phyloP scores from a whole-genome alignment of 352 stramenopile genomes.

The Phytophthora meadii region DNA sequence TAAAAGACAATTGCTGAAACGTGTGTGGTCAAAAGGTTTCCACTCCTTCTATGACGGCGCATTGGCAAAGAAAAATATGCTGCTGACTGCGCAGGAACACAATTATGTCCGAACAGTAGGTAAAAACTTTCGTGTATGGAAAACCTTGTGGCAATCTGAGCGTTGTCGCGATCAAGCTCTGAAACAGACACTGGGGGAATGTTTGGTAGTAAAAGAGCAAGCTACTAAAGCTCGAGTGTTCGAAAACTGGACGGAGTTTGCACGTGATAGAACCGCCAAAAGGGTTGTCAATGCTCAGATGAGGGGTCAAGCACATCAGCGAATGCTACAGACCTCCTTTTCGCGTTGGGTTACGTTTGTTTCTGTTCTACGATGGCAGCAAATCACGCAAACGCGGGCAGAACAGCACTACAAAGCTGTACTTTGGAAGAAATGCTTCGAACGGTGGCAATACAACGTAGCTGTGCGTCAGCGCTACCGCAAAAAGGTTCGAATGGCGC shows the following conservation, averaged over 20 bases:
- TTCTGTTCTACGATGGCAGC: constrained; percentile 47
- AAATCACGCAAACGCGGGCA: constrained; percentile 48
- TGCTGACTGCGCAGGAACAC: constrained; percentile 6
- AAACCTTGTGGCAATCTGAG: constrained; percentile 17
- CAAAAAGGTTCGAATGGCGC: constrained; percentile 34
- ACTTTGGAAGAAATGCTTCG: constrained; percentile 41
- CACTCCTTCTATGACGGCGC: constrained; percentile 12
- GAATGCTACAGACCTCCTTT: constrained; percentile 32
- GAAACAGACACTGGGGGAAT: constrained; percentile 10
- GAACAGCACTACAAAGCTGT: constrained; percentile 35
- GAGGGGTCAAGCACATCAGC: constrained; percentile 34
- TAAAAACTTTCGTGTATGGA: constrained; percentile 28
- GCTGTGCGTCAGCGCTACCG: constrained; percentile 19
- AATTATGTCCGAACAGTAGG: constrained; percentile 7
- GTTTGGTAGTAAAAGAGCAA: constrained; percentile 3
- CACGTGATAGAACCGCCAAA: constrained; percentile 26
- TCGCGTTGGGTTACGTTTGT: constrained; percentile 41
- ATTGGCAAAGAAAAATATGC: constrained; percentile 16
- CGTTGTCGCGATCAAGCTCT: constrained; percentile 8
- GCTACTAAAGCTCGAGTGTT: constrained; percentile 10
- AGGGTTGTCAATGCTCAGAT: constrained; percentile 44
- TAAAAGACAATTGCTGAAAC: constrained; percentile 26
- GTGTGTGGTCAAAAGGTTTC: constrained; percentile 35
- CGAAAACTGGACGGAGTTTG: constrained; percentile 31
- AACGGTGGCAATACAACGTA: constrained; percentile 40